phyloP scores from a whole-genome alignment of 2,329 filamentous ascomycete genomes.

The Xylaria sp. region DNA sequence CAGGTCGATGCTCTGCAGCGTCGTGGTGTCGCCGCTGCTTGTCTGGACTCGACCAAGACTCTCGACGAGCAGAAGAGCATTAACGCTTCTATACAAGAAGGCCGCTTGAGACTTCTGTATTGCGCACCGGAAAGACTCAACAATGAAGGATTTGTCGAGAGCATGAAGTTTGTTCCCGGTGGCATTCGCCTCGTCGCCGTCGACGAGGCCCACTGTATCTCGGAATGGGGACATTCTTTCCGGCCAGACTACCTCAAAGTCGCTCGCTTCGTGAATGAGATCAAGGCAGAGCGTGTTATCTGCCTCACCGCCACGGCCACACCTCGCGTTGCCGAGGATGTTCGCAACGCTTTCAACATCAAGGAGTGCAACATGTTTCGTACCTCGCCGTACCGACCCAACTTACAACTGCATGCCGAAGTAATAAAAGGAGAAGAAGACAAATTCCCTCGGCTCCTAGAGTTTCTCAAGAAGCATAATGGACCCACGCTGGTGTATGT shows the following conservation, averaged over 20 bases:
- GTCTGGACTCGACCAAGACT: slow-evolving; percentile 66
- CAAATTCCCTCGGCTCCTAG: slow-evolving; percentile 57
- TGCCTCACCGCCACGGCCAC: slow-evolving; percentile 71
- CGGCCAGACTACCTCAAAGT: slow-evolving; percentile 52
- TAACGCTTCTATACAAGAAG: slow-evolving; percentile 54
- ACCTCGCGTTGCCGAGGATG: slow-evolving; percentile 64
- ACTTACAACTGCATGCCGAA: slow-evolving; percentile 65
- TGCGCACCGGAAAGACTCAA: slow-evolving; percentile 70
- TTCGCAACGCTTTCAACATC: slow-evolving; percentile 65
- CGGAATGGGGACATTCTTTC: slow-evolving; percentile 56
- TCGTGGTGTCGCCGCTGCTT: slow-evolving; percentile 63
- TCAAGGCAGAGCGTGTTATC: slow-evolving; percentile 67
- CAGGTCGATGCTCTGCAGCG: slow-evolving; percentile 66
- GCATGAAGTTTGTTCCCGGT: slow-evolving; percentile 64
- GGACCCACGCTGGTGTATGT: slow-evolving; percentile 72
- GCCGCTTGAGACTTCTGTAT: slow-evolving; percentile 64
- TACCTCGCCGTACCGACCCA: slow-evolving; percentile 69
- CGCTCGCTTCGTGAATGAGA: slow-evolving; percentile 65
- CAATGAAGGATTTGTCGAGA: slow-evolving; percentile 69
- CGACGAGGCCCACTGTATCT: slow-evolving; percentile 70
- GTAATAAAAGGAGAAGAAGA: slow-evolving; percentile 56
- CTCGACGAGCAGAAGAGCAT: slow-evolving; percentile 58
- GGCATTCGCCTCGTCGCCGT: slow-evolving; percentile 67
- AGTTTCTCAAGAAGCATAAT: slow-evolving; percentile 61
- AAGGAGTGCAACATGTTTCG: slow-evolving; percentile 63